phyloP scores from a whole-genome alignment of 108 stramenopile species.

The Chaetoceros muelleri region DNA sequence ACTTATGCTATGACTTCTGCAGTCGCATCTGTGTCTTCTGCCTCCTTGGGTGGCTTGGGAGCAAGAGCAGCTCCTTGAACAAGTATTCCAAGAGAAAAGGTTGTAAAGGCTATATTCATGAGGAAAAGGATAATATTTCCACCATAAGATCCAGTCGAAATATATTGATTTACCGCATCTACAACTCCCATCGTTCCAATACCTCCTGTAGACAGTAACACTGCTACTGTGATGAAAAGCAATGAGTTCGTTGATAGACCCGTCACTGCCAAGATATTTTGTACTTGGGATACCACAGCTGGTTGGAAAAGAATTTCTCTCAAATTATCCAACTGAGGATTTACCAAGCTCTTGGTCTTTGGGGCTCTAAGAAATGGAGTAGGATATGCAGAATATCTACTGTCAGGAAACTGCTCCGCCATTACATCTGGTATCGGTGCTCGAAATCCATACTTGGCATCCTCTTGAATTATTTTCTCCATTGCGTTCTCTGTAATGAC shows the following conservation, averaged over 20 bases:
- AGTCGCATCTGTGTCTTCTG: conserved; percentile 1
- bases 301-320: conserved; percentile 28
- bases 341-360: conserved; percentile 31
- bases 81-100: conserved; percentile 26
- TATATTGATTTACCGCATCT: conserved; percentile 8
- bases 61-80: conserved; percentile 21
- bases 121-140: conserved; percentile 18
- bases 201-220: conserved; percentile 7
- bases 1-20: background rate
- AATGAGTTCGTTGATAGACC: conserved; percentile 21
- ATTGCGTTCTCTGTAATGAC: conserved; percentile 26
- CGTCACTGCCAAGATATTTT: conserved; percentile 14
- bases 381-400: conserved; percentile 28
- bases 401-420: conserved; percentile 26
- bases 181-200: conserved; percentile 7
- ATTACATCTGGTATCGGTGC: conserved; percentile 31
- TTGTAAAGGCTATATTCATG: conserved; percentile 12
- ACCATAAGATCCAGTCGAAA: conserved; percentile 15
- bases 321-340: conserved; percentile 35
- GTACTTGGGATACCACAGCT: conserved; percentile 9
- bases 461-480: conserved; percentile 14
- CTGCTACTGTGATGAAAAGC: conserved; percentile 6
- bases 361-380: conserved; percentile 24
- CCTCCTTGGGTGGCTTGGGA: conserved; percentile 18
- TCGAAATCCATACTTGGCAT: conserved; percentile 20